Base-by-base conservation (phyloP, 164 flowering plant species). In the Nymphaea colorata region DNA sequence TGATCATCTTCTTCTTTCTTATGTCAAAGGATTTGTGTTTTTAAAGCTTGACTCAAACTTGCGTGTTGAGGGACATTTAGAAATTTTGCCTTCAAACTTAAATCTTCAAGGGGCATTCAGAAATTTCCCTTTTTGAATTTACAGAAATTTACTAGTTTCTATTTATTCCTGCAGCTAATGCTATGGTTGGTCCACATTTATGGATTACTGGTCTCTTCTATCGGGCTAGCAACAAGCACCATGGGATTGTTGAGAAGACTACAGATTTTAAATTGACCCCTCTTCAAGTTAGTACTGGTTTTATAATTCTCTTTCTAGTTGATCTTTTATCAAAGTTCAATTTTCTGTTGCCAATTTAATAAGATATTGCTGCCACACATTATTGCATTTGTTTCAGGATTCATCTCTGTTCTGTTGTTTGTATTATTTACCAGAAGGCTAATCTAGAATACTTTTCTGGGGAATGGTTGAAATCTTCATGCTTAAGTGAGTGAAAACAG, bases 181-280 rank as follows among this genome's bases (percentile, higher is more conserved):
- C 94, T 90, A 90, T 93, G 98, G 92, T 89, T 85, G 98, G 98
- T 77, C 68, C 96, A 80, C 82, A 88, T 75, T 69, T 92, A 82
- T 93, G 96, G 96, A 68, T 90, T 70, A 92, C 86, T 79, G 87
- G 87, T 76, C 73, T 93, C 6, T 79, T 90, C 69, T 73, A 60
- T 74, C 95, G 93, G 72, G 57, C 79, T 41, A 59, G 72, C 75
- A 82, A 77, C 73, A 89, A 69, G 77, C 88, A 85, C 57, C 68
- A 73, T 60, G 83, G 79, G 61, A 69, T 67, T 70, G 42, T 42
- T 65, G 84, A 82, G 36, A 87, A 75, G 73, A 67, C 59, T 74
- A 65, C 68, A 73, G 84, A 85, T 71, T 81, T 67, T 75, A 47
- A 71, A 66, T 81, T 90, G 71, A 88, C 75, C 81, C 83, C 91